phyloP scores from a whole-genome alignment of 2,329 filamentous ascomycete species.

The Lasiodiplodia sp. region DNA sequence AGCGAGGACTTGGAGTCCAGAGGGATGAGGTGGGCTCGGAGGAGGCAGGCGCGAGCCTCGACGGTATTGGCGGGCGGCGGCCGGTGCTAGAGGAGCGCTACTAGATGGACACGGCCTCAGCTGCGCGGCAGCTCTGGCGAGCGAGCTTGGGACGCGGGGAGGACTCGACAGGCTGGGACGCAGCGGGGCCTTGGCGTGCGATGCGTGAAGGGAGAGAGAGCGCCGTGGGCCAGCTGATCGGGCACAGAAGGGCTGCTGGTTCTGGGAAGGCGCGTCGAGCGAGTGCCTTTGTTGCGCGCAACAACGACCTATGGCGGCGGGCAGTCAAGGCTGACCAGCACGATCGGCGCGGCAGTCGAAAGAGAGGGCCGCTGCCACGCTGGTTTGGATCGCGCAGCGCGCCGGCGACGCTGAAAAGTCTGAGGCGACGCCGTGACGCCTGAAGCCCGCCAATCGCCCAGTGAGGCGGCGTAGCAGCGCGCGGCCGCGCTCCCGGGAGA shows the following conservation, averaged over 20 bases:
- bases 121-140: constrained; percentile 22
- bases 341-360: constrained; percentile 25
- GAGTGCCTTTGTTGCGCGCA: constrained; percentile 20
- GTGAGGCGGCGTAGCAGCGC: constrained; percentile 22
- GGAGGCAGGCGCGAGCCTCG: constrained; percentile 21
- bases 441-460: constrained; percentile 6
- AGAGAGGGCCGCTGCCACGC: constrained; percentile 6
- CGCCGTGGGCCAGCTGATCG: constrained; percentile 23
- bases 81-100: constrained; percentile 16
- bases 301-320: constrained; percentile 1
- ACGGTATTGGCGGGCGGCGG: constrained; percentile 27
- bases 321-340: not conserved
- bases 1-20: constrained; percentile 17
- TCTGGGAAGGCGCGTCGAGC: constrained; percentile 20
- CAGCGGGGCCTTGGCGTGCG: constrained; percentile 25
- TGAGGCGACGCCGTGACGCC: constrained; percentile 18
- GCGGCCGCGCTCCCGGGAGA: constrained; percentile 17
- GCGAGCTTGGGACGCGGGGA: constrained; percentile 27
- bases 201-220: constrained; percentile 19
- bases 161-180: constrained; percentile 19
- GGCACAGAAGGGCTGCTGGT: constrained; percentile 17
- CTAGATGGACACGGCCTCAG: constrained; percentile 26
- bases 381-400: constrained; percentile 26
- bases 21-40: constrained; percentile 28
- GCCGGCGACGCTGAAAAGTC: constrained; percentile 21